A percentile compares a stretch with the other conserved stretches of the same genome.
phyloP scores from a whole-genome alignment of 1,139 yeast genomes.

The Spencermartinsiella ligniputridi region DNA sequence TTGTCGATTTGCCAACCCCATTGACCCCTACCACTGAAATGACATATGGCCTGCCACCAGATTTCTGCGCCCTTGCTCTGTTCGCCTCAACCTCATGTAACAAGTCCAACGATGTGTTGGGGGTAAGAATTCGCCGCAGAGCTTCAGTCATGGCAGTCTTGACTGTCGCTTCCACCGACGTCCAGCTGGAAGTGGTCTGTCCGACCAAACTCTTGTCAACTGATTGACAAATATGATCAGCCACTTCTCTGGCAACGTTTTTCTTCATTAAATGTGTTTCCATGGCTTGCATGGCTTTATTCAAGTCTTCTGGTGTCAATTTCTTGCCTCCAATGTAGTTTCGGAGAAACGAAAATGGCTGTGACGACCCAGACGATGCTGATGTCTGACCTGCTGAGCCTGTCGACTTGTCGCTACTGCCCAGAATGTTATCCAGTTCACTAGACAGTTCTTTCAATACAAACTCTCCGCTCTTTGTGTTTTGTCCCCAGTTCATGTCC shows the following conservation, averaged over 20 bases:
- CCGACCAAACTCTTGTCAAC: constrained; percentile 62
- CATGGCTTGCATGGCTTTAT: constrained; percentile 41
- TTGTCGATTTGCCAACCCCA: constrained; percentile 97
- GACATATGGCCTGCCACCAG: constrained; percentile 60
- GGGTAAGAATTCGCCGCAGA: constrained; percentile 78
- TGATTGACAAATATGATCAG: constrained; percentile 51
- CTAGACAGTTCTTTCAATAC: constrained; percentile 40
- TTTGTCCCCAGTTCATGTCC: constrained; percentile 45
- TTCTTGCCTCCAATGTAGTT: constrained; percentile 61
- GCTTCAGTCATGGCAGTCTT: constrained; percentile 69
- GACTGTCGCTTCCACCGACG: constrained; percentile 56
- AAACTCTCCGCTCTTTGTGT: constrained; percentile 45
- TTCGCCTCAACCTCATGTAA: constrained; percentile 68
- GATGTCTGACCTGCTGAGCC: constrained; percentile 3
- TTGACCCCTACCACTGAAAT: constrained; percentile 97
- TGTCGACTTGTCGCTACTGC: background rate
- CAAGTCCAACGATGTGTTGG: constrained; percentile 85
- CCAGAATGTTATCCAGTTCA: constrained; percentile 10
- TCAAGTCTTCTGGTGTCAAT: constrained; percentile 43
- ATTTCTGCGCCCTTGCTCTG: constrained; percentile 21
- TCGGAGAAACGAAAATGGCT: constrained; percentile 52
- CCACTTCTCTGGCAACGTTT: constrained; percentile 54
- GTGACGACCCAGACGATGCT: constrained; percentile 9
- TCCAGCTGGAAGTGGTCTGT: constrained; percentile 61
- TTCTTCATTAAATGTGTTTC: constrained; percentile 47